A percentile compares a stretch with the other conserved stretches of the same genome.
Conservation (phyloP, 768 basidiomycete genomes). For the Podaxis sp. region DNA sequence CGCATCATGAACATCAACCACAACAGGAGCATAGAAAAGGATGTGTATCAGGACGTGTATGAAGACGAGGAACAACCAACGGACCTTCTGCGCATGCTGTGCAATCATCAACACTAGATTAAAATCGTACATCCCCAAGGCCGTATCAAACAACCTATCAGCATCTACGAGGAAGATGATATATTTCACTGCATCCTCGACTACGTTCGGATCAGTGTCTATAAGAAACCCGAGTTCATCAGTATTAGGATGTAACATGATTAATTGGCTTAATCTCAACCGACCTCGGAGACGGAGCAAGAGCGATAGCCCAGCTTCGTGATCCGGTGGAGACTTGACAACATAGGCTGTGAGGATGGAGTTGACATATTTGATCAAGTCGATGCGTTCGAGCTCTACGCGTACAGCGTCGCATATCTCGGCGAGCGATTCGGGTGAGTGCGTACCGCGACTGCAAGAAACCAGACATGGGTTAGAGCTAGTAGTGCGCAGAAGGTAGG, state of each 20-base stretch:
- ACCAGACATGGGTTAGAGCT: neutral
- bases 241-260: neutral
- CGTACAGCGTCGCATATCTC: constrained; percentile 78
- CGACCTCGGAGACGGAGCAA: constrained; percentile 78
- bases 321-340: constrained; percentile 87
- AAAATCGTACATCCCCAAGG: constrained; percentile 99
- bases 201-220: constrained; percentile 65
- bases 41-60: neutral
- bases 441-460: constrained; percentile 52
- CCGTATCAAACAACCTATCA: constrained; percentile 86
- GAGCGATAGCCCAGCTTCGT: constrained; percentile 78
- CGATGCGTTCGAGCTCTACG: constrained; percentile 63
- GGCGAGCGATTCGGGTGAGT: constrained; percentile 56
- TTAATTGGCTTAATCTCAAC: constrained; percentile 12
- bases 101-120: constrained; percentile 93
- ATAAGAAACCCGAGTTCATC: constrained; percentile 20
- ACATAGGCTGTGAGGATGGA: constrained; percentile 91
- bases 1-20: neutral
- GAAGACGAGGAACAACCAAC: constrained; percentile 8
- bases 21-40: neutral
- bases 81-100: constrained; percentile 93
- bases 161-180: constrained; percentile 98
- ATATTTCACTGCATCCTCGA: constrained; percentile 97
- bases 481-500: neutral
- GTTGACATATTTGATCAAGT: constrained; percentile 81